Evolutionary conservation across 768 basidiomycete species (phyloP).

Genomic region (Nevesoporus exiguus): DNA sequence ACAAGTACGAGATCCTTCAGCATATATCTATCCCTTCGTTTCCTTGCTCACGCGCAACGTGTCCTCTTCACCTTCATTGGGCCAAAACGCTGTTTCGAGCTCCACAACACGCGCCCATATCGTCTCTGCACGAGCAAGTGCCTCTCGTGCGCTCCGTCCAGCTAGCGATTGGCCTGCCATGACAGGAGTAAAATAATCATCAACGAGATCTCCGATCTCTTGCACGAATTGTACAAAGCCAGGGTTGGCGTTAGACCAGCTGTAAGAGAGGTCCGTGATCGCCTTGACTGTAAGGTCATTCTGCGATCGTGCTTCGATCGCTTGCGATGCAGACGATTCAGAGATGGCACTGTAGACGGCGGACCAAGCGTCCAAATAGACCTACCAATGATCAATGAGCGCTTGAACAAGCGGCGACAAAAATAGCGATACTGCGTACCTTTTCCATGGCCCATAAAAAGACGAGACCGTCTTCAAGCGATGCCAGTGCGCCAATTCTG

Average conservation of each 20-base stretch:
- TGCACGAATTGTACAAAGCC: conserved; percentile 56
- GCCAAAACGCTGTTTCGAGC: conserved; percentile 63
- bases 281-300: conserved; percentile 25
- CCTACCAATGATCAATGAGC: conserved; percentile 34
- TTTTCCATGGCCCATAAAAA: conserved; percentile 82
- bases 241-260: conserved; percentile 49
- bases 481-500: conserved; percentile 42
- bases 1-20: neutral
- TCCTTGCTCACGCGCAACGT: neutral
- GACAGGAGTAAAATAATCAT: conserved; percentile 35
- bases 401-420: no score
- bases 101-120: conserved; percentile 60
- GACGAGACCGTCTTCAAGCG: conserved; percentile 59
- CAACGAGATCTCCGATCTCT: conserved; percentile 45
- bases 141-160: conserved; percentile 6
- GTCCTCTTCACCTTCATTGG: conserved; percentile 38
- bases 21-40: neutral
- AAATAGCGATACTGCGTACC: conserved; percentile 33
- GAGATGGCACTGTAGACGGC: conserved; percentile 34
- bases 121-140: conserved; percentile 38
- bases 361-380: conserved; percentile 70
- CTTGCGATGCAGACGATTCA: neutral
- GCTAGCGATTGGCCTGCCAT: conserved; percentile 31
- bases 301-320: neutral
- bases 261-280: conserved; percentile 49